Conservation (phyloP, 202 grass and related monocot genomes). For the Brachypodium distachyon region DNA sequence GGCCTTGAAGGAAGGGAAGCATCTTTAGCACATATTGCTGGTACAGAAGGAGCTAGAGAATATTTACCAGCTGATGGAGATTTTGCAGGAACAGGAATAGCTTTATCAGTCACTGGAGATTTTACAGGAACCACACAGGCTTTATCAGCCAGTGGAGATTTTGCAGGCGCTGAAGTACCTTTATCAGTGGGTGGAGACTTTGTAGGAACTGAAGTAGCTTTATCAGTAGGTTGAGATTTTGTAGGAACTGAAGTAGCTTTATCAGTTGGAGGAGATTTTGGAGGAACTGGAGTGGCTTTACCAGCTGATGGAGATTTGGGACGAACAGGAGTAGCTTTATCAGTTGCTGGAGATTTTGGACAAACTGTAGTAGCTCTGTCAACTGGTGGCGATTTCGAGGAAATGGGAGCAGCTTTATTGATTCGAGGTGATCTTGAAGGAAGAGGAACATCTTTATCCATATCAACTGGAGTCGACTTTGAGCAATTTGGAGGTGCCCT, state of each 20-base stretch:
- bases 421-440: slow-evolving; percentile 29
- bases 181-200: slow-evolving; percentile 4
- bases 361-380: slow-evolving; percentile 12
- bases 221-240: slow-evolving; percentile 16
- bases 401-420: slow-evolving; percentile 3
- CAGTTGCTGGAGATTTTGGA: slow-evolving; percentile 4
- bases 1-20: slow-evolving; percentile 20
- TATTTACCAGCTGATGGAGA: slow-evolving; percentile 7
- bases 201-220: slow-evolving; percentile 1
- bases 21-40: slow-evolving; percentile 32
- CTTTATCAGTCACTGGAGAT: slow-evolving; percentile 16
- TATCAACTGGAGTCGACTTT: slow-evolving; percentile 22
- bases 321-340: slow-evolving; percentile 15
- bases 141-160: slow-evolving; percentile 11
- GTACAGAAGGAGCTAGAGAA: slow-evolving; percentile 12
- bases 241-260: slow-evolving; percentile 10
- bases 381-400: slow-evolving; percentile 4
- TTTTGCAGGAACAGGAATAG: slow-evolving; percentile 1
- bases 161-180: neutral
- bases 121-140: neutral
- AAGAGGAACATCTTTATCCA: slow-evolving; percentile 33
- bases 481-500: slow-evolving; percentile 13
- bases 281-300: slow-evolving; percentile 14
- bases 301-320: slow-evolving; percentile 7
- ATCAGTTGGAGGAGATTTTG: slow-evolving; percentile 8